A percentile compares a stretch with the other conserved stretches of the same genome.
These are phyloP conservation scores for Exophiala oligosperma DNA, from an alignment of 2,329 filamentous ascomycete species.

Conservation along the genomic window DNA sequence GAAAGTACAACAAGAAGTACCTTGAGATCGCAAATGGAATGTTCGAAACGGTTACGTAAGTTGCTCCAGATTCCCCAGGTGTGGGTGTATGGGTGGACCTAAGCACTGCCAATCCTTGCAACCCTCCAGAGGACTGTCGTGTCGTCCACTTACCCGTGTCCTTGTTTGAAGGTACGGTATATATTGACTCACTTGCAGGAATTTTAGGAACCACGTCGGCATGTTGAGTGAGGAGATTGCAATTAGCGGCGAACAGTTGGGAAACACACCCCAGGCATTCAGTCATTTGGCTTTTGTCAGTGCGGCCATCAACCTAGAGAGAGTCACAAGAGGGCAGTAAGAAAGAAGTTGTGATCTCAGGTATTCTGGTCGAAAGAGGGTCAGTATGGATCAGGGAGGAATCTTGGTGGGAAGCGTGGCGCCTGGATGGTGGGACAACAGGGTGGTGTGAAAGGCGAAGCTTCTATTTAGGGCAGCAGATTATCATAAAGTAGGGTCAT, in stretches of 20 bases:
- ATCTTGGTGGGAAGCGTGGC: no score
- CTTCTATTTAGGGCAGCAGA: no score
- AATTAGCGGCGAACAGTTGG: constrained; percentile 71
- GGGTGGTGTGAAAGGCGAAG: no score
- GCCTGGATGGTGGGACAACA: no score
- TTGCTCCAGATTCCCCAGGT: no score
- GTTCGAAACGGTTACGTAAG: constrained; percentile 70
- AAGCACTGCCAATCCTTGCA: no score
- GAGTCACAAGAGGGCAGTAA: constrained; percentile 31
- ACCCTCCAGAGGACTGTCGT: no score
- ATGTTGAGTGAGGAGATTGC: constrained; percentile 82
- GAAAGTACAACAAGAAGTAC: constrained; percentile 32
- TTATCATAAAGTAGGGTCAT: no score
- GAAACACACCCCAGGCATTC: constrained; percentile 78
- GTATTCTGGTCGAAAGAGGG: neutral
- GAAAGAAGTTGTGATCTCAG: neutral
- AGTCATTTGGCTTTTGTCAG: constrained; percentile 74
- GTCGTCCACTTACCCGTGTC: no score
- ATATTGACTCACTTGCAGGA: constrained; percentile 24
- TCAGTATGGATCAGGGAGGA: no score
- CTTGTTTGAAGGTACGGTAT: no score
- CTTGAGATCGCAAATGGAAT: constrained; percentile 59
- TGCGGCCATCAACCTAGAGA: constrained; percentile 73
- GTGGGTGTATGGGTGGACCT: no score
- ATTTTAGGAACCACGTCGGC: constrained; percentile 72